Base-by-base conservation (phyloP, 768 basidiomycete species). In the Sporobolomyces pararoseus region DNA sequence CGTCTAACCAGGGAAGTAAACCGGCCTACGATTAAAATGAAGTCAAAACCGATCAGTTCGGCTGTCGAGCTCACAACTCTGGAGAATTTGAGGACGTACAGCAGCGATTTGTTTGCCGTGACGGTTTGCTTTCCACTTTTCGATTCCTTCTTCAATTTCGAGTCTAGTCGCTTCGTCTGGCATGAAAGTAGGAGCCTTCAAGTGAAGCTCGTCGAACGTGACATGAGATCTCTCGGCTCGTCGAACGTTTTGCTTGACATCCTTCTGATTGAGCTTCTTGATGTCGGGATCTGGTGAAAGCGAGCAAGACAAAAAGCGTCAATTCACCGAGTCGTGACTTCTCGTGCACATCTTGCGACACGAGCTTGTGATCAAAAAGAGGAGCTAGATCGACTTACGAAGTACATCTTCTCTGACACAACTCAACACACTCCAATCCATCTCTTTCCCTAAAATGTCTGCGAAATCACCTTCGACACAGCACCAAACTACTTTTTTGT, bases 121-220 rank as follows among this genome's bases (percentile, higher is more conserved):
- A 21, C 72, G 42, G 19, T 55, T 35, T 6, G 31, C 27, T 27
- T 66, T 67, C 72, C 72, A 74, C 25, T 44, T 21, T 34, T 67
- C 65, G 12, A 74, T 29, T 0, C 72, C 72, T 2, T 39, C 50
- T 32, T 74, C 72, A 32, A 70, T 65, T 27, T 92, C 68, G 7
- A 55, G 9, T 21, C 51, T 54, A 25, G 54, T 39, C 6, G 60
- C 58, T 4, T 64, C 65, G 13, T 63, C 58, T 27, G 63, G 68
- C n/a, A 46, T 1, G 25, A 42, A 68, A 0, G 29, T 14, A 3
- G 71, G 71, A 13, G 60, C 67, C 42, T 63, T 62, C 31, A 73
- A 60, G 23, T 55, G 39, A 7, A 67, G 27, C 44, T 70, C 72
- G 21, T 61, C 63, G 68, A 61, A 66, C 32, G 66, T 55, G 50